Conservation (phyloP, 331 rosid genomes). For the Pyrus hybrid region DNA sequence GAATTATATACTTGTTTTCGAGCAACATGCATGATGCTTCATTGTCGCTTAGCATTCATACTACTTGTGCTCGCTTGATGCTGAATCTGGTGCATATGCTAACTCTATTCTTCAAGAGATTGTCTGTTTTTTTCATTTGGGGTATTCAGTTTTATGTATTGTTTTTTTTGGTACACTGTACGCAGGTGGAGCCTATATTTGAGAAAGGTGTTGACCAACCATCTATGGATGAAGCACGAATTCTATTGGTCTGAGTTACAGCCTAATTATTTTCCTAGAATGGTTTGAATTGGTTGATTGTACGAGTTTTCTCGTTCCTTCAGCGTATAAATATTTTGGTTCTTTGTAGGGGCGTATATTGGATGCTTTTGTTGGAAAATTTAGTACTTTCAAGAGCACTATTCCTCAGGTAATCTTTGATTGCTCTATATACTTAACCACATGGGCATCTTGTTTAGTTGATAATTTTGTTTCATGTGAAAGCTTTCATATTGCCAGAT, state of each 20-base stretch:
- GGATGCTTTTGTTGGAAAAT: slow-evolving; percentile 97
- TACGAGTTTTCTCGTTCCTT: slow-evolving; percentile 10
- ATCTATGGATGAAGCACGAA: slow-evolving; percentile 94
- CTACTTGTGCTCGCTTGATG: slow-evolving; percentile 99
- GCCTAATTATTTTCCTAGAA: slow-evolving; percentile 9
- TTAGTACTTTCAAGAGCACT: slow-evolving; percentile 88
- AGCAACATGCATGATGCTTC: slow-evolving; percentile 99
- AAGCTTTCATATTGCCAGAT: not conserved
- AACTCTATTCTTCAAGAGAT: slow-evolving; percentile 10
- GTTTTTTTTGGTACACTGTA: slow-evolving; percentile 17
- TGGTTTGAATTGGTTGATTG: slow-evolving; percentile 6
- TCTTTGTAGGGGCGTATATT: slow-evolving; percentile 79
- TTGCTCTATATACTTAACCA: not conserved
- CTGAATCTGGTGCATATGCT: slow-evolving; percentile 76
- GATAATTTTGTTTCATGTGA: not conserved
- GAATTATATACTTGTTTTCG: slow-evolving; percentile 93
- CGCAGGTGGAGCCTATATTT: slow-evolving; percentile 95
- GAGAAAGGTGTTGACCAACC: slow-evolving; percentile 95
- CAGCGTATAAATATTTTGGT: slow-evolving; percentile 4
- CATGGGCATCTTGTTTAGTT: not conserved
- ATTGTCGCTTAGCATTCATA: slow-evolving; percentile 93
- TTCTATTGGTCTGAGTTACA: slow-evolving; percentile 69
- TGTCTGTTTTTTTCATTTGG: slow-evolving; percentile 5
- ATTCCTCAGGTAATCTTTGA: slow-evolving; percentile 76
- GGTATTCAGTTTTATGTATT: slow-evolving; percentile 5